Evolutionary conservation across 1,284 basidiomycete species (phyloP), one percentile per base, ranked within the genome.

Genomic region (Ganoderma leucocontextum): DNA sequence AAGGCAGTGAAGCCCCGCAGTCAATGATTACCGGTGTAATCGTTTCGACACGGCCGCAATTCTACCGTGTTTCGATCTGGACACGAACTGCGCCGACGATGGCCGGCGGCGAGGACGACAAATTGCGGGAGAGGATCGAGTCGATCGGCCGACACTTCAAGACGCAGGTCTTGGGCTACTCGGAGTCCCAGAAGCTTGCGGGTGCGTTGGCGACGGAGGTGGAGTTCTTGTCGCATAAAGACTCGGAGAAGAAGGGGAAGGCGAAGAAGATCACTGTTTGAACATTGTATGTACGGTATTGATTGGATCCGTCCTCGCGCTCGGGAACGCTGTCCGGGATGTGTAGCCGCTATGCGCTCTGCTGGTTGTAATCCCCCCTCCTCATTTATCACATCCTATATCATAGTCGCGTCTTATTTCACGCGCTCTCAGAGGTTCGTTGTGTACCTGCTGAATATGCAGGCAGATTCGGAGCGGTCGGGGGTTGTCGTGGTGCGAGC

Each of bases 31-130:
- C 96, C 0, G 96, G 97, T 66, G 97, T 99, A 60, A 98, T 99
- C 77, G 91, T 99, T 66, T 96, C 95, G 17, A 93, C 95, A 60
- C 92, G 97, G 70, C 95, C 95, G 65, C 95, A 96, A 79, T 99
- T 99, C 81, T 99, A 96, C 85, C 93, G 97, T 64, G 83, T 99
- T 75, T 95, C 95, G 68, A 96, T 99, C 84, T 99, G 97, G 97
- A 99, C 97, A 60, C 89, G 97, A 62, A 84, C 91, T 63, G 93
- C 94, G 8, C 94, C 95, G 47, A 79, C 80, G 49, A 77, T 75
- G 29, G 73, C 74, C 41, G 73, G 69, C 67, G 69, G 68, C 59
- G 83, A 83, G 52, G 83, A 85, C 35, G 82, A 84, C 64, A 78
- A 79, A 72, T 78, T 89, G 60, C 82, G 83, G 69, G 81, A 84